phyloP scores from a whole-genome alignment of 257 asterid genomes.

The Schizonepeta tenuifolia region DNA sequence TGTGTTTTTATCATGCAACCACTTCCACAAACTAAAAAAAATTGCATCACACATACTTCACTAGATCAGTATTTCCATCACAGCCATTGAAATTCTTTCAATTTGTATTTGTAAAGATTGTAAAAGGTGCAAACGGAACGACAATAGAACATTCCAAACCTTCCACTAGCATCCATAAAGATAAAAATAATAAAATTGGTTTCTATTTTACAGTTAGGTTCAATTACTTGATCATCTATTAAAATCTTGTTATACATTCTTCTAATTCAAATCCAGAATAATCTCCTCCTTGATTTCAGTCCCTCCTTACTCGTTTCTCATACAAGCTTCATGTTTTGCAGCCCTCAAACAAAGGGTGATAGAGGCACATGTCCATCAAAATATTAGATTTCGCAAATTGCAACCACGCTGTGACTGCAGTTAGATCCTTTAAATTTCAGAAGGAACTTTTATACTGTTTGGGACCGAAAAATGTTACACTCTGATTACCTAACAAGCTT shows the following conservation, averaged over 20 bases:
- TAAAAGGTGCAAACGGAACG: conserved; percentile 2
- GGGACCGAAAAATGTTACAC: not conserved
- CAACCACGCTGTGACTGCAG: not conserved
- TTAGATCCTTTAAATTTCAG: conserved; percentile 4
- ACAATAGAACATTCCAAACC: not conserved
- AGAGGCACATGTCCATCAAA: not conserved
- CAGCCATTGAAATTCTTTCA: not conserved
- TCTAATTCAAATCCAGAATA: not conserved
- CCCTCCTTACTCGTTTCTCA: not conserved
- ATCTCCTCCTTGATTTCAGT: not conserved
- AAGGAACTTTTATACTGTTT: not conserved
- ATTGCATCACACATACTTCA: conserved; percentile 11
- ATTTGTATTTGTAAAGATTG: not conserved
- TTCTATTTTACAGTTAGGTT: not conserved
- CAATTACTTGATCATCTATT: not conserved
- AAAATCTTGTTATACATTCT: not conserved
- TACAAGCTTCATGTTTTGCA: not conserved
- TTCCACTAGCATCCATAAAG: conserved; percentile 17
- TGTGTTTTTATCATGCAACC: conserved; percentile 24
- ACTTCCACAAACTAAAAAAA: conserved; percentile 8
- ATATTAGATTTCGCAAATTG: not conserved
- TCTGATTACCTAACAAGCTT: not conserved
- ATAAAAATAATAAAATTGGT: not conserved
- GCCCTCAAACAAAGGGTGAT: not conserved
- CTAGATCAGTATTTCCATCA: not conserved